Evolutionary conservation across 192 early-diverging fungal genomes (phyloP).

Genomic region (Dissophora ornata): DNA sequence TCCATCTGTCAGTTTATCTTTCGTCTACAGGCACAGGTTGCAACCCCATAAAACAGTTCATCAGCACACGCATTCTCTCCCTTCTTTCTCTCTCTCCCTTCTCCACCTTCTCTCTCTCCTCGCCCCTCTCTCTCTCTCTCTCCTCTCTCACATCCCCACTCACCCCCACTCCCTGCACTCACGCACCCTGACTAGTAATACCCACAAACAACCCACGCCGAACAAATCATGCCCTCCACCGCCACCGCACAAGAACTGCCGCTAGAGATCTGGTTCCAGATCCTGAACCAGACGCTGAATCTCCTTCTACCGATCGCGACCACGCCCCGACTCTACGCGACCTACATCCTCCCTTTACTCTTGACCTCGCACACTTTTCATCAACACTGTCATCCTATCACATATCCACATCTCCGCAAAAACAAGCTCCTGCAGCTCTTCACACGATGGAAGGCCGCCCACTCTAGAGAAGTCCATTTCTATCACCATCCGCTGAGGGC

Average conservation of each 20-base stretch:
- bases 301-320: conserved; percentile 34
- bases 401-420: conserved; percentile 45
- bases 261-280: conserved; percentile 49
- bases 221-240: too few species aligned
- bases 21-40: too few species aligned
- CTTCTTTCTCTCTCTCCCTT: not conserved
- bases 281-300: conserved; percentile 43
- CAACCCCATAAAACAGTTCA: too few species aligned
- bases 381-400: conserved; percentile 45
- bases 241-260: conserved; percentile 25
- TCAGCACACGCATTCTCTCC: too few species aligned
- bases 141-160: not conserved
- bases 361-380: conserved; percentile 47
- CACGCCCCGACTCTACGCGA: conserved; percentile 37
- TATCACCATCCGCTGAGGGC: conserved; percentile 43
- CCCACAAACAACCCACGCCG: not conserved
- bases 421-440: conserved; percentile 40
- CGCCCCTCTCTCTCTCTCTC: not conserved
- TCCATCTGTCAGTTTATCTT: too few species aligned
- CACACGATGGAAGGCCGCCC: conserved; percentile 49
- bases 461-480: conserved; percentile 51
- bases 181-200: too few species aligned
- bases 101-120: not conserved
- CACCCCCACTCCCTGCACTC: too few species aligned
- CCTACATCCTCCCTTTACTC: conserved; percentile 37